These are phyloP conservation scores for Colletotrichum lindemuthianum DNA, from an alignment of 2,329 filamentous ascomycete genomes.

Conservation along the genomic window DNA sequence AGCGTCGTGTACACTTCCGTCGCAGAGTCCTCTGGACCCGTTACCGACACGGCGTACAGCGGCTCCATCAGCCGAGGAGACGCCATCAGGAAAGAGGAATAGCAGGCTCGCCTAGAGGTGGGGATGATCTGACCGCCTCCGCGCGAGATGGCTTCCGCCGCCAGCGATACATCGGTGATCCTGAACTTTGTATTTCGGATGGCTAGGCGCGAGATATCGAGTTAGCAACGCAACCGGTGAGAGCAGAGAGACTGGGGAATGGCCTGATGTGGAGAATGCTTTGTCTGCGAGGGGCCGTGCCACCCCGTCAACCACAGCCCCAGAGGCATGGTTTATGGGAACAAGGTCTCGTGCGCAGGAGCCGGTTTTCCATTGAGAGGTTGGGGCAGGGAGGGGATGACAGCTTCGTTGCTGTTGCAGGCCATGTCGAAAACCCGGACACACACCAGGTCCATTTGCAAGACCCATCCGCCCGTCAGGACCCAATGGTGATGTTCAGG, in stretches of 20 bases:
- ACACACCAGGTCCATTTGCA: constrained; percentile 24
- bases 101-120: constrained; percentile 90
- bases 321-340: constrained; percentile 19
- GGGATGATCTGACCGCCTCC: constrained; percentile 98
- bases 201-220: constrained; percentile 59
- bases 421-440: constrained; percentile 26
- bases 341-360: constrained; percentile 28
- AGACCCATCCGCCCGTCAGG: constrained; percentile 24
- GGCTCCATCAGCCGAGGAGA: constrained; percentile 97
- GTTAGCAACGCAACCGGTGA: constrained; percentile 40
- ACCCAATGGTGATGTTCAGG: constrained; percentile 14
- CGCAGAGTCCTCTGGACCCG: constrained; percentile 88
- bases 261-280: constrained; percentile 25
- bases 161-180: constrained; percentile 88
- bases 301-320: constrained; percentile 27
- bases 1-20: constrained; percentile 92
- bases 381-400: constrained; percentile 14
- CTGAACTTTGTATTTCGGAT: constrained; percentile 99
- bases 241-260: constrained; percentile 14
- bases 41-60: constrained; percentile 91
- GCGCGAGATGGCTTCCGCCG: constrained; percentile 90
- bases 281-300: constrained; percentile 21
- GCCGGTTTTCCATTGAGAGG: constrained; percentile 24
- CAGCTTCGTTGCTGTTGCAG: constrained; percentile 29
- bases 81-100: constrained; percentile 96